Evolutionary conservation across 2,329 filamentous ascomycete genomes (phyloP), one percentile per base, ranked within the genome.

Genomic region (Alternaria sp.): DNA sequence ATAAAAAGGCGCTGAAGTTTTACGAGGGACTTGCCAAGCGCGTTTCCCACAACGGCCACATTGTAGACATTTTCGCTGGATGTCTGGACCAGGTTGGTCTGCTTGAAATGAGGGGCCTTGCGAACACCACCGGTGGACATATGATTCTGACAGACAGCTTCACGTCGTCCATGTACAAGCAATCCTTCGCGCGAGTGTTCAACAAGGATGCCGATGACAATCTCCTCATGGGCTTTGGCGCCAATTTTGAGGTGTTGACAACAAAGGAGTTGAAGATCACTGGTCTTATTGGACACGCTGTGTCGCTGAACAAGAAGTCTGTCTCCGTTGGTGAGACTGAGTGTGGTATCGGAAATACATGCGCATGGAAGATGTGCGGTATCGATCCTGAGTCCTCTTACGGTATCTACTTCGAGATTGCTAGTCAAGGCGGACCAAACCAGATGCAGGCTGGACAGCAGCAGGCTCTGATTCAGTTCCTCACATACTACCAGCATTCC

Each of bases 291-390:
- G 95, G 95, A 9, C 95, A 99, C 78, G 95, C 94, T 0, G 90
- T 99, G 47, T 98, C 94, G 3, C 84, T 97, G 70, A 98, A 98
- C 84, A 99, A 98, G 82, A 99, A 99, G 78, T 98, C 95, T 0
- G 91, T 91, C 8, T 97, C 93, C 1, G 95, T 99, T 12, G 95
- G 95, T 54, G 95, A 99, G 82, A 98, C 95, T 0, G 95, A 99
- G 78, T 97, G 94, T 72, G 95, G 95, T 74, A 97, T 99, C 71
- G 95, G 95, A 66, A 98, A 98, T 77, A 99, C 95, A 1, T 98
- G 94, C 80, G 94, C 94, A 3, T 99, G 95, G 95, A 99, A 99
- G 82, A 97, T 99, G 94, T 98, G 95, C 74, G 94, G 93, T 68
- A 97, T 99, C 68, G 94, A 98, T 72, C 95, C 95, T 11, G 91